phyloP scores from a whole-genome alignment of 2,329 filamentous ascomycete species.

The Cytospora paraplurivora region DNA sequence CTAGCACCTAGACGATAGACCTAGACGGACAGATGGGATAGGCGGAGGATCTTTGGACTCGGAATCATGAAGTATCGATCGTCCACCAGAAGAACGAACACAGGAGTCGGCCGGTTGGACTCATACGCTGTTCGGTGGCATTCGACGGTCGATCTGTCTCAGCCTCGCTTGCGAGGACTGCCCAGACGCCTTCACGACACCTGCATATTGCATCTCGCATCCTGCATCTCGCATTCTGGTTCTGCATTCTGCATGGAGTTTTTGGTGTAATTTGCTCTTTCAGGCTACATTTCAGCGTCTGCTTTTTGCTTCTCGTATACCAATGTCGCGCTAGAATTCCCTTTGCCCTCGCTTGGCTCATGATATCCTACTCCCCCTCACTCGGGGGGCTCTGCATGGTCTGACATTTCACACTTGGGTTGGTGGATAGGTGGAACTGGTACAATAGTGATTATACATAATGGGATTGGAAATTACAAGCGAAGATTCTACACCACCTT shows the following conservation, averaged over 20 bases:
- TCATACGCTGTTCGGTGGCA: neutral
- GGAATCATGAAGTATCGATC: neutral
- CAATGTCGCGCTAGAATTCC: neutral
- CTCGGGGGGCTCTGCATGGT: neutral
- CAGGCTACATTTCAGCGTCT: neutral
- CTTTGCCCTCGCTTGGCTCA: neutral
- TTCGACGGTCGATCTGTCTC: neutral
- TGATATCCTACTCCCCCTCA: neutral
- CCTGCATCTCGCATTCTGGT: neutral
- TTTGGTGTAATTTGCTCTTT: neutral
- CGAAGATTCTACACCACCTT: too few species aligned
- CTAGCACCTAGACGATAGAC: neutral
- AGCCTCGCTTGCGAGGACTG: neutral
- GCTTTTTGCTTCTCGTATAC: neutral
- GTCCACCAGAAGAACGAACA: too few species aligned
- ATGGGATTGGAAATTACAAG: neutral
- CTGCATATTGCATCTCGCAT: neutral
- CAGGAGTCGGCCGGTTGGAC: neutral
- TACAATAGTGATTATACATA: neutral
- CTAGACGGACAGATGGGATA: neutral
- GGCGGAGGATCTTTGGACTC: neutral
- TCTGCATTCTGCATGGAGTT: conserved; percentile 3
- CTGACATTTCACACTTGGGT: neutral
- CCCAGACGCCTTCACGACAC: neutral
- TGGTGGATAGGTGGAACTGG: neutral